Evolutionary conservation across 805 yeast genomes (phyloP).

Genomic region (Deakozyma indianensis): DNA sequence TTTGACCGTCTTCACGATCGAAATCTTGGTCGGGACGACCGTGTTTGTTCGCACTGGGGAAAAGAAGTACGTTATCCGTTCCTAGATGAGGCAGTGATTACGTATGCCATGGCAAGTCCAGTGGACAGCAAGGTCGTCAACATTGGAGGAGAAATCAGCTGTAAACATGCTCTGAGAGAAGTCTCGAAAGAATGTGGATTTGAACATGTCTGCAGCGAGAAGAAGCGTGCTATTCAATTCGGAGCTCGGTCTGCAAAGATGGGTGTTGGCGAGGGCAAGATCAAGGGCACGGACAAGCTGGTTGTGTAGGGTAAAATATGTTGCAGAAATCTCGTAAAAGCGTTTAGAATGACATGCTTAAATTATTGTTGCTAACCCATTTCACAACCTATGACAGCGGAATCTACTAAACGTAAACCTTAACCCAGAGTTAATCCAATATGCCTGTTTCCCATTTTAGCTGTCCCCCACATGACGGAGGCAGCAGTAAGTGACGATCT

Average conservation of each 20-base stretch:
- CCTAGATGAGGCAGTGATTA: constrained; percentile 48
- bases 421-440: no score
- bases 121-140: constrained; percentile 27
- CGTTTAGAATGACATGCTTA: no score
- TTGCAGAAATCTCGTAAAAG: no score
- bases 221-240: constrained; percentile 90
- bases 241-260: constrained; percentile 93
- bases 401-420: no score
- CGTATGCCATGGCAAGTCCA: constrained; percentile 19
- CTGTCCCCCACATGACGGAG: no score
- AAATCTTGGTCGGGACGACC: constrained; percentile 83
- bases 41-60: constrained; percentile 76
- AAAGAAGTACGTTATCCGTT: constrained; percentile 84
- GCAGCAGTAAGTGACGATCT: no score
- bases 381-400: no score
- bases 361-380: no score
- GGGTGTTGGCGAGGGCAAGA: constrained; percentile 63
- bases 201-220: constrained; percentile 48
- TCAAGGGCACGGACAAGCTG: constrained; percentile 44
- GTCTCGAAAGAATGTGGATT: constrained; percentile 39
- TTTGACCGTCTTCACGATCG: constrained; percentile 60
- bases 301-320: neutral
- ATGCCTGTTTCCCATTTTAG: no score
- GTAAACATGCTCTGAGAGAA: constrained; percentile 44
- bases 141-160: constrained; percentile 20